A percentile compares a stretch with the other conserved stretches of the same genome.
These are phyloP conservation scores for Paracoccidioides brasiliensis DNA, from an alignment of 2,329 filamentous ascomycete species.

Conservation along the genomic window DNA sequence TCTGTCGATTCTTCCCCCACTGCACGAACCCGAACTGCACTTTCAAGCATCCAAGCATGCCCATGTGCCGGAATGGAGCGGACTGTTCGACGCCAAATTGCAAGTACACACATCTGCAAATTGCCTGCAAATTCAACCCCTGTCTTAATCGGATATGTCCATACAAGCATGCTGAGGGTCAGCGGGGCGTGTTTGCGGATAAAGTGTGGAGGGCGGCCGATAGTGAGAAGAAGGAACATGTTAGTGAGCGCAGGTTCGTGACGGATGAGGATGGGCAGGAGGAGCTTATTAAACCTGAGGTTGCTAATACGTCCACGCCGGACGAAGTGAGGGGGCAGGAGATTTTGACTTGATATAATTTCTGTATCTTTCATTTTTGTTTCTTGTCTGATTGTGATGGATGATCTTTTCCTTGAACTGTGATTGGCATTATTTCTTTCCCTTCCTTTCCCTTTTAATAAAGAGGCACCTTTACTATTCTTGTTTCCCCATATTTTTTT, in stretches of 20 bases:
- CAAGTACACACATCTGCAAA: constrained; percentile 78
- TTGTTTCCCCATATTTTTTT: not conserved
- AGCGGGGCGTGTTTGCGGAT: constrained; percentile 70
- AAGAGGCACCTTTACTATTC: not conserved
- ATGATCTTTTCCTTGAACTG: not conserved
- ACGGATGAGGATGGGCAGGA: constrained; percentile 48
- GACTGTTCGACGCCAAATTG: constrained; percentile 72
- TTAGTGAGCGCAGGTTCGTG: constrained; percentile 82
- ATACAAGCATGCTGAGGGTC: constrained; percentile 84
- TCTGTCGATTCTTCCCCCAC: constrained; percentile 85
- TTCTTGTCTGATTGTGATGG: not conserved
- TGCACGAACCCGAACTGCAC: constrained; percentile 78
- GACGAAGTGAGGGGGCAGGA: not conserved
- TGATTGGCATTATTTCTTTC: not conserved
- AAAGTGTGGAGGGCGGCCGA: constrained; percentile 75
- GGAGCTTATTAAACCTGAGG: constrained; percentile 55
- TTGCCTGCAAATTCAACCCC: constrained; percentile 78
- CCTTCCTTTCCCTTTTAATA: not conserved
- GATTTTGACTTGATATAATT: constrained; percentile 7
- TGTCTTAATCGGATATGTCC: constrained; percentile 80
- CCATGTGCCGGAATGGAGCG: constrained; percentile 78
- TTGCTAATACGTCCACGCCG: not conserved
- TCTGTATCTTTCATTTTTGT: not conserved
- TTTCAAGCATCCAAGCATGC: constrained; percentile 79
- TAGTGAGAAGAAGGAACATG: constrained; percentile 39